Percentiles rank a stretch among this genome's conserved stretches.
phyloP scores from a whole-genome alignment of 495 filamentous ascomycete species.

The Aspergillus coremiiformis region DNA sequence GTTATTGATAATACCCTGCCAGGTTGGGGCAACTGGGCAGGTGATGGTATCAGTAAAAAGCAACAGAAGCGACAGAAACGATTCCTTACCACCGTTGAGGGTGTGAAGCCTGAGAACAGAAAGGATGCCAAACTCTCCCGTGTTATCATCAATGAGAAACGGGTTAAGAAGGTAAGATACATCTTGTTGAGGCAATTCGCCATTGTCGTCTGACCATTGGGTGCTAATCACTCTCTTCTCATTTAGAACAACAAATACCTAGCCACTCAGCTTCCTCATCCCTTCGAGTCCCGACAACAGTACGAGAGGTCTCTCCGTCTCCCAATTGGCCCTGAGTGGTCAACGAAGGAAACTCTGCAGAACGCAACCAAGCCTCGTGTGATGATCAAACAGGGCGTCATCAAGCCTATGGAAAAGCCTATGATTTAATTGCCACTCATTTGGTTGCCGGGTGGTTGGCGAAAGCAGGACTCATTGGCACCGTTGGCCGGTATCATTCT shows the following conservation, averaged over 20 bases:
- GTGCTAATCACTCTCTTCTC: slow-evolving; percentile 21
- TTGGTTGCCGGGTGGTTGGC: not conserved
- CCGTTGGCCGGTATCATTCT: not conserved
- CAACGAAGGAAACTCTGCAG: slow-evolving; percentile 89
- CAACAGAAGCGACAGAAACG: slow-evolving; percentile 54
- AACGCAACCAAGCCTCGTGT: slow-evolving; percentile 82
- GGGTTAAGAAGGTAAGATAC: slow-evolving; percentile 69
- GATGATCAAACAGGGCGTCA: slow-evolving; percentile 86
- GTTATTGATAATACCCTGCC: slow-evolving; percentile 76
- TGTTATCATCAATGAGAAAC: slow-evolving; percentile 91
- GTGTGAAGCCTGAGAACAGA: slow-evolving; percentile 67
- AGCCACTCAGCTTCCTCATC: slow-evolving; percentile 72
- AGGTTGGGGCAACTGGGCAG: slow-evolving; percentile 89
- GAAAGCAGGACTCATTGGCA: not conserved
- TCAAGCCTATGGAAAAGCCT: slow-evolving; percentile 80
- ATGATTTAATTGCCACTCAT: slow-evolving; percentile 35
- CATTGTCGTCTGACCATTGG: not conserved
- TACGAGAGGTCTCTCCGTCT: slow-evolving; percentile 85
- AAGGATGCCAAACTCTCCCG: slow-evolving; percentile 73
- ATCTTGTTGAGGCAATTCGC: not conserved
- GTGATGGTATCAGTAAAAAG: slow-evolving; percentile 65
- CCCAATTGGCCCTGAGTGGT: slow-evolving; percentile 90
- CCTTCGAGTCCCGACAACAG: slow-evolving; percentile 76
- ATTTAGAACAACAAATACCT: slow-evolving; percentile 77
- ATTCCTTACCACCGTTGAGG: slow-evolving; percentile 61